Evolutionary conservation across 345 rosid genomes (phyloP), one percentile per base, ranked within the genome.

Genomic region (Salix arbutifolia): DNA sequence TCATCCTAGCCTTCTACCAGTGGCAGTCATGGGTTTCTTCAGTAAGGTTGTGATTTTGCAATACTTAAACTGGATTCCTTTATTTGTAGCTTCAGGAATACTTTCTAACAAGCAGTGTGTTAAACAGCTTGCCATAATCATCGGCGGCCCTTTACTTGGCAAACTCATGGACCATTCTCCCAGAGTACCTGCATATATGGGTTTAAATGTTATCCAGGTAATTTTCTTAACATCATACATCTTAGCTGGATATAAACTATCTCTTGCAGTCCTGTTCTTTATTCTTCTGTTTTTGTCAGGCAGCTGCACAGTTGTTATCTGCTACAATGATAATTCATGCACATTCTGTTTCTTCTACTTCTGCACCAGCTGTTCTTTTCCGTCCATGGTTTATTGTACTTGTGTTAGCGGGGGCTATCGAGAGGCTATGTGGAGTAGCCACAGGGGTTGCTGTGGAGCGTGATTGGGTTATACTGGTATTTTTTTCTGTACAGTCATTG

Each of bases 401-500:
- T 35, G 83, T 95, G 53, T 80, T 91, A 74, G 88, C 92, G 3
- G 97, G 96, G 65, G 92, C 98, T 66, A 42, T 95, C 70, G 99
- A 95, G 82, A 88, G 92, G 76, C 83, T 95, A 65, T 88, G 92
- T 67, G 99, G 98, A 48, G 84, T 93, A 67, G 97, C 98, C 46
- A 77, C 90, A 26, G 99, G 98, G 35, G 97, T 95, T 62, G 92
- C 97, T 69, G 84, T 89, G 85, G 99, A 95, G 79, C 92, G 98
- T 69, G 98, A 95, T 71, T 95, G 99, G 99, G 91, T 93, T 78
- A 98, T 96, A 69, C 89, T 90, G 97, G 99, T 95, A 89, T 65
- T 74, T 83, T 48, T 71, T 70, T 48, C 67, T 42, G 46, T 76
- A 46, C 67, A 64, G 73, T 64, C 70, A 18, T 72, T 8, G 52